phyloP scores from a whole-genome alignment of 768 basidiomycete species.

The Russula emetica region DNA sequence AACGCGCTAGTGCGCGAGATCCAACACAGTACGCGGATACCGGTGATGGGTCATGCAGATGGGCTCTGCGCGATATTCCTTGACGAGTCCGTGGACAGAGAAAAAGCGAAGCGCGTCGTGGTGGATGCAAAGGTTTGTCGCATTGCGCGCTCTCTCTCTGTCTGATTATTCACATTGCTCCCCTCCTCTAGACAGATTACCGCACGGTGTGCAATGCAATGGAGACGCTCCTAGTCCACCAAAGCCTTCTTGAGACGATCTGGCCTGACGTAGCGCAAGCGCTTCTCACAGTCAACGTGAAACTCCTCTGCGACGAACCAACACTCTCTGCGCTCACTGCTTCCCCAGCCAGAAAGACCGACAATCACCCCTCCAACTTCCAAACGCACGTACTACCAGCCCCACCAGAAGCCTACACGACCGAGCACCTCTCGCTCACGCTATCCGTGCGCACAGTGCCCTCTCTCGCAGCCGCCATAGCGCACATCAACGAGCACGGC shows the following conservation, averaged over 20 bases:
- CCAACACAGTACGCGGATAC: constrained; percentile 84
- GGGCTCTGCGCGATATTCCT: constrained; percentile 89
- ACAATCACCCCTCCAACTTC: constrained; percentile 26
- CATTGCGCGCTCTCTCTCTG: neutral
- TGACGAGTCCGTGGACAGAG: constrained; percentile 71
- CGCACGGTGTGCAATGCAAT: constrained; percentile 93
- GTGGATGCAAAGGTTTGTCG: constrained; percentile 83
- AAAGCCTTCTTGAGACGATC: constrained; percentile 58
- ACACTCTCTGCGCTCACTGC: too few species aligned
- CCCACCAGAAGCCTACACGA: constrained; percentile 55
- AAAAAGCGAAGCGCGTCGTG: constrained; percentile 77
- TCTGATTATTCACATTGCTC: neutral
- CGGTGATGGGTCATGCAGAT: constrained; percentile 99
- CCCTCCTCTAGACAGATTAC: constrained; percentile 67
- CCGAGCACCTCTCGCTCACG: constrained; percentile 83
- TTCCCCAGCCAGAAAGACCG: too few species aligned
- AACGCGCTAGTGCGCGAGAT: constrained; percentile 85
- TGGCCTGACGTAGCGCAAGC: constrained; percentile 80
- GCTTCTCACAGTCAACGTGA: constrained; percentile 42
- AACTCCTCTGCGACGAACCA: too few species aligned
- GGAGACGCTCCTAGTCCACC: constrained; percentile 87
- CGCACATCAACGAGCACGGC: constrained; percentile 87
- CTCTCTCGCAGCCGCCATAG: constrained; percentile 68
- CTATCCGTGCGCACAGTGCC: constrained; percentile 75
- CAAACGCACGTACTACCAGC: constrained; percentile 46